These are phyloP conservation scores for Quercus lobata DNA, from an alignment of 331 rosid genomes.

Conservation along the genomic window DNA sequence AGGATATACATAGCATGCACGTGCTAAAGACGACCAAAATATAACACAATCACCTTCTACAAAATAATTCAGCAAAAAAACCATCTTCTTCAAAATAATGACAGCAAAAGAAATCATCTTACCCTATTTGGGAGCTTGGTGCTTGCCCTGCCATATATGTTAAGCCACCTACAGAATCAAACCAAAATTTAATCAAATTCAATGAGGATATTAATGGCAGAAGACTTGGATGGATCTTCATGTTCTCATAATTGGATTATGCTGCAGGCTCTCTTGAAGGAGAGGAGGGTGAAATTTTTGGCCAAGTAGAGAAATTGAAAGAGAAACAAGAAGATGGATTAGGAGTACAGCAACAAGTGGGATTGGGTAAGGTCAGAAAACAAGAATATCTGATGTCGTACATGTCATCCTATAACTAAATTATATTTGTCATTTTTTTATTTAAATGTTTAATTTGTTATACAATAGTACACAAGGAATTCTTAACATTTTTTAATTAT, in stretches of 20 bases:
- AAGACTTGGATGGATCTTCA: not conserved
- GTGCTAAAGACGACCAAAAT: not conserved
- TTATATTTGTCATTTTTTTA: not conserved
- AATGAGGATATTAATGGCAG: not conserved
- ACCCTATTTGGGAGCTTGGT: constrained; percentile 61
- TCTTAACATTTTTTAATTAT: not conserved
- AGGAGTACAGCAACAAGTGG: not conserved
- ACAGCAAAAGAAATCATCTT: constrained; percentile 26
- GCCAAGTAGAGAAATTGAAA: not conserved
- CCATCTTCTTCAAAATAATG: not conserved
- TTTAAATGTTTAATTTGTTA: not conserved
- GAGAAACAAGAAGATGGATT: not conserved
- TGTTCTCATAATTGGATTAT: not conserved
- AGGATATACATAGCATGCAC: not conserved
- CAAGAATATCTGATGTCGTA: not conserved
- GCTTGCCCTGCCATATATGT: constrained; percentile 59
- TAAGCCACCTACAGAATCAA: constrained; percentile 54
- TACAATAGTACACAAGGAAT: not conserved
- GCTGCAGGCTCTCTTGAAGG: not conserved
- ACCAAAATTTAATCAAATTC: not conserved
- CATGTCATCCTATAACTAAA: not conserved
- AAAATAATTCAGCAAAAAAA: no score
- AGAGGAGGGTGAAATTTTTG: not conserved
- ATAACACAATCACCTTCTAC: not conserved
- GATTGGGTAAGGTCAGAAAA: not conserved